phyloP scores from a whole-genome alignment of 192 early-diverging fungal species.

The Globomyces pollinis-pini region DNA sequence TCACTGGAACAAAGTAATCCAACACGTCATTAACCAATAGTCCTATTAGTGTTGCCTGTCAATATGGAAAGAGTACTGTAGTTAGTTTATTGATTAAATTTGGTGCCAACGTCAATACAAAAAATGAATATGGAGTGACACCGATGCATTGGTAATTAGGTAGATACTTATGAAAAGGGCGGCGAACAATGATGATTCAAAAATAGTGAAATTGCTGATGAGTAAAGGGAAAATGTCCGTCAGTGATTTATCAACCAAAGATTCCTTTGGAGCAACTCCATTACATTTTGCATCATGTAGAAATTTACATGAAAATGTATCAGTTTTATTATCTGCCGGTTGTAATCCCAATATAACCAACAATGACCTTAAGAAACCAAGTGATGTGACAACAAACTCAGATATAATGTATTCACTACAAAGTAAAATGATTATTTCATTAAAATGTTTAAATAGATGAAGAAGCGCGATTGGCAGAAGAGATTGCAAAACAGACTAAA shows the following conservation, averaged over 20 bases:
- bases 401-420: not conserved
- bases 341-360: slow-evolving; percentile 21
- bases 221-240: slow-evolving; percentile 15
- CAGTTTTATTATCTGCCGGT: slow-evolving; percentile 16
- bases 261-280: slow-evolving; percentile 29
- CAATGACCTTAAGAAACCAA: slow-evolving; percentile 22
- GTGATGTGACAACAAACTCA: slow-evolving; percentile 15
- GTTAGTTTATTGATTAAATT: slow-evolving; percentile 22
- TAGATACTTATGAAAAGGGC: too few species aligned
- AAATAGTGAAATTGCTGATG: slow-evolving; percentile 15
- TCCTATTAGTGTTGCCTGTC: slow-evolving; percentile 24
- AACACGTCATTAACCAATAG: not conserved
- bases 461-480: not conserved
- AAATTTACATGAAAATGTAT: slow-evolving; percentile 16
- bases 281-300: slow-evolving; percentile 31
- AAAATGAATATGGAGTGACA: slow-evolving; percentile 25
- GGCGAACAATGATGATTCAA: slow-evolving; percentile 17
- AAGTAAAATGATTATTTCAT: not conserved
- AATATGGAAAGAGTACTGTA: slow-evolving; percentile 14
- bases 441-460: slow-evolving; percentile 7
- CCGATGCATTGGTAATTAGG: slow-evolving; percentile 35
- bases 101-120: slow-evolving; percentile 22
- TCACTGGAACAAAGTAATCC: slow-evolving; percentile 22
- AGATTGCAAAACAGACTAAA: not conserved
- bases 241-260: slow-evolving; percentile 19